A percentile compares a stretch with the other conserved stretches of the same genome.
Evolutionary conservation across 495 filamentous ascomycete genomes (phyloP).

Genomic region (Viridothelium virens): DNA sequence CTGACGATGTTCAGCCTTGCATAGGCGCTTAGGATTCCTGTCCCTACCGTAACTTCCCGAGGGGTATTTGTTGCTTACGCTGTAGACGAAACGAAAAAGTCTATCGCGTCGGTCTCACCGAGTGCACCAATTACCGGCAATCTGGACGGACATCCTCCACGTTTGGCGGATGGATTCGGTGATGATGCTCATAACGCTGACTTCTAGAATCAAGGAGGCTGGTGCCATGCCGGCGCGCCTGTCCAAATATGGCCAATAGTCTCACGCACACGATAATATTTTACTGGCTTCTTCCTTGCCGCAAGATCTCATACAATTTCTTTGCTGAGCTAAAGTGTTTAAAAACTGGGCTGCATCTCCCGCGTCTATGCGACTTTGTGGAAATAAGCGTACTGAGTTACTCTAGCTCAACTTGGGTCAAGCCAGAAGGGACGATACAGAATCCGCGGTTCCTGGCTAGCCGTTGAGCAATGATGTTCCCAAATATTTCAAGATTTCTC

Average conservation of each 20-base stretch:
- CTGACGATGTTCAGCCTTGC: not conserved
- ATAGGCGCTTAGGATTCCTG: not conserved
- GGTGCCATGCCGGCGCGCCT: not conserved
- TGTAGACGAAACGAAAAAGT: not conserved
- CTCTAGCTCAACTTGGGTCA: too few relatives aligned
- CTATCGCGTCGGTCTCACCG: not conserved
- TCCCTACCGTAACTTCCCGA: too few relatives aligned
- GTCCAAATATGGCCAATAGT: not conserved
- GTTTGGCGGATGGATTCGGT: not conserved
- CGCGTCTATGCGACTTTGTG: too few relatives aligned
- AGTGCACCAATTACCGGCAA: not conserved
- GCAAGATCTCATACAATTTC: not conserved
- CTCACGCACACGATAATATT: not conserved
- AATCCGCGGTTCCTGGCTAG: too few relatives aligned
- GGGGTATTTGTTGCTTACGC: too few relatives aligned
- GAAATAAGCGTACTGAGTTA: too few relatives aligned
- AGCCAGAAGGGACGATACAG: too few relatives aligned
- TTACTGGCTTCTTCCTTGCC: slow-evolving; percentile 1
- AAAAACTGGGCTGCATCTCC: too few relatives aligned
- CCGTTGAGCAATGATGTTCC: too few relatives aligned
- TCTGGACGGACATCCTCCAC: not conserved
- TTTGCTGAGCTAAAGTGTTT: not conserved
- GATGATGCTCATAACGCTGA: not conserved
- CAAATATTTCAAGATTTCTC: too few relatives aligned
- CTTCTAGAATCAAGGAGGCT: not conserved